A percentile compares a stretch with the other conserved stretches of the same genome.
Conservation (phyloP, 495 filamentous ascomycete genomes). For the Friedmanniomyces endolithicus region DNA sequence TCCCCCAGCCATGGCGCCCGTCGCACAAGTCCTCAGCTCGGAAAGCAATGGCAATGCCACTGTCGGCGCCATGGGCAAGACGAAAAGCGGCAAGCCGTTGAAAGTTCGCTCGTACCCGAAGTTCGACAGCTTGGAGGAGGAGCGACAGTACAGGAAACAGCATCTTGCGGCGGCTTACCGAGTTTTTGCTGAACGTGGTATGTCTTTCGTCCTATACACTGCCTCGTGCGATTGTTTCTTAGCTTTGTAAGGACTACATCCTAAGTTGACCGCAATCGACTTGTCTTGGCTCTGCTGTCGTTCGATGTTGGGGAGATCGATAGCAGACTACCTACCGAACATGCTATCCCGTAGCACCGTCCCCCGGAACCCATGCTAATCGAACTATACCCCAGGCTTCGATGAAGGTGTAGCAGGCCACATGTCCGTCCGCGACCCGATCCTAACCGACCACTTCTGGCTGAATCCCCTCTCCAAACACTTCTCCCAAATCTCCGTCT, state of each 20-base stretch:
- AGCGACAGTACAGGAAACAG: constrained; percentile 57
- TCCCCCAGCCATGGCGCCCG: constrained; percentile 3
- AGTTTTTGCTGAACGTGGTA: constrained; percentile 47
- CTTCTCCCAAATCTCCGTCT: constrained; percentile 41
- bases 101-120: constrained; percentile 36
- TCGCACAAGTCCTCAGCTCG: constrained; percentile 1
- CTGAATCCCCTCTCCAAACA: constrained; percentile 45
- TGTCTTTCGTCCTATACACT: neutral
- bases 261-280: too few species aligned
- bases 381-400: constrained; percentile 34
- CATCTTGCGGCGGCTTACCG: constrained; percentile 62
- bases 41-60: constrained; percentile 13
- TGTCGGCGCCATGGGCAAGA: constrained; percentile 25
- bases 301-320: too few species aligned
- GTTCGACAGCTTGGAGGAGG: constrained; percentile 45
- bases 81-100: constrained; percentile 23
- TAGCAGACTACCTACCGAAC: too few species aligned
- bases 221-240: too few species aligned
- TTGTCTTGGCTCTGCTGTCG: too few species aligned
- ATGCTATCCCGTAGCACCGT: too few species aligned
- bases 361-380: neutral
- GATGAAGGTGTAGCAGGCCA: constrained; percentile 60
- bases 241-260: too few species aligned
- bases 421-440: constrained; percentile 41
- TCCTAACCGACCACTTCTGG: constrained; percentile 41